Base-by-base conservation (phyloP, 768 basidiomycete genomes). In the Boletus rubescentipes region DNA sequence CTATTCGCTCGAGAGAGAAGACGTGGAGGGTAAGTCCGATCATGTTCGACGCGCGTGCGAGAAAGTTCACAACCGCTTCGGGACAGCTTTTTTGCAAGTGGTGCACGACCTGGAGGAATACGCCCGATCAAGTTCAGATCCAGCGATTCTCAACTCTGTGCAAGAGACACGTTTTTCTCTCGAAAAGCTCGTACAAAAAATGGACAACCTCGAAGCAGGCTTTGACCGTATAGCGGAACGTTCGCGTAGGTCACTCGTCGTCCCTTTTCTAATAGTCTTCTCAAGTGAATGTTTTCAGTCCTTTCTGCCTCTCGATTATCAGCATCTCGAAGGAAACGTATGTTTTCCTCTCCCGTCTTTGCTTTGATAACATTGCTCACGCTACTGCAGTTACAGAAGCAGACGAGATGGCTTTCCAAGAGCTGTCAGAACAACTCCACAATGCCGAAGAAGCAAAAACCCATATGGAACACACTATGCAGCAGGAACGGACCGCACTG, bases 161-260 rank as follows among this genome's bases (percentile, higher is more conserved):
- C 73, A 73, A 23, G 86, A 87, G 62, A 82, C 86, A 30, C 82
- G 84, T 30, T 57, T 63, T 6, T 74, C 80, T 3, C 72, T 97
- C 32, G 85, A 89, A 56, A 89, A 82, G 67, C 77, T 91, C 6
- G 74, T 93, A 39, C 72, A 69, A 31, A 87, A 84, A 69, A 90
- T 97, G 84, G 91, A 96, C 55, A 78, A 75, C 23, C 75, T 95
- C 12, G 87, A 91, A 67, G 68, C 81, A 1, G 87, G 87, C 2
- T 94, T 97, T 63, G 93, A 95, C 61, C 81, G 84, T 58, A 87
- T 95, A 61, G 88, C 90, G 4, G 91, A 94, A 66, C 82, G 88
- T 43, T 91, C 90, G 54, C 69, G 93, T 93, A 67, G 51, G 90
- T 61, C 56, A 0, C 6, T 16, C 26, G 2, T 41, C n/a, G 4